Evolutionary conservation across 306 rosid species (phyloP).

Genomic region (Ziziphus jujuba): DNA sequence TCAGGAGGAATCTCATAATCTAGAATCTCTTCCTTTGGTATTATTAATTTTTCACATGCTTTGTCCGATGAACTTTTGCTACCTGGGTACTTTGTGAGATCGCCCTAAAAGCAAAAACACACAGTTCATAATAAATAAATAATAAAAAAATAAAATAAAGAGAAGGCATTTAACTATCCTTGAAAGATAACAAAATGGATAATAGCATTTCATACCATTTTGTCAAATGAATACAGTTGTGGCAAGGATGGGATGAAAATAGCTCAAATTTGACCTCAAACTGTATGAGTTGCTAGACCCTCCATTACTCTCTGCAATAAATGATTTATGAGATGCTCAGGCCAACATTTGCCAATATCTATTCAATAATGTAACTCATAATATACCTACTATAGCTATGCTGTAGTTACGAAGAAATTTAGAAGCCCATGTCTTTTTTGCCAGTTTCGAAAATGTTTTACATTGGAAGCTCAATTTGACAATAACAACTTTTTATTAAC

Average conservation of each 20-base stretch:
- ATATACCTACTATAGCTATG: no score
- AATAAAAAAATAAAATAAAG: no score
- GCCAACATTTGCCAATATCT: no score
- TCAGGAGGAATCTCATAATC: slow-evolving; percentile 45
- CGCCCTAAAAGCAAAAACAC: slow-evolving; percentile 32
- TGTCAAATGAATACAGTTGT: neutral
- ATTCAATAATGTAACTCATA: neutral
- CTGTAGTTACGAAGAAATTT: no score
- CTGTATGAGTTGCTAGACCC: neutral
- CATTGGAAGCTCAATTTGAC: no score
- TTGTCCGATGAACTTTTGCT: no score
- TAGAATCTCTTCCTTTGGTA: no score
- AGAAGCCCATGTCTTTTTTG: no score
- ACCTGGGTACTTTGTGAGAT: slow-evolving; percentile 37
- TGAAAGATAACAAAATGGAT: neutral
- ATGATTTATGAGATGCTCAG: no score
- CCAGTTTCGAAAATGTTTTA: neutral
- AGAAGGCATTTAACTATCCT: slow-evolving; percentile 5
- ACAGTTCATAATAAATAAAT: slow-evolving; percentile 8
- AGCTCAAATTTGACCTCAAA: slow-evolving; percentile 14
- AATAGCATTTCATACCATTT: slow-evolving; percentile 19
- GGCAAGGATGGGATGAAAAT: slow-evolving; percentile 11
- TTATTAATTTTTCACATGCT: no score
- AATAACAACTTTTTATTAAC: no score
- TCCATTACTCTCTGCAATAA: neutral